Evolutionary conservation across 192 early-diverging fungal species (phyloP).

Genomic region (Ramicandelaber brevisporus): DNA sequence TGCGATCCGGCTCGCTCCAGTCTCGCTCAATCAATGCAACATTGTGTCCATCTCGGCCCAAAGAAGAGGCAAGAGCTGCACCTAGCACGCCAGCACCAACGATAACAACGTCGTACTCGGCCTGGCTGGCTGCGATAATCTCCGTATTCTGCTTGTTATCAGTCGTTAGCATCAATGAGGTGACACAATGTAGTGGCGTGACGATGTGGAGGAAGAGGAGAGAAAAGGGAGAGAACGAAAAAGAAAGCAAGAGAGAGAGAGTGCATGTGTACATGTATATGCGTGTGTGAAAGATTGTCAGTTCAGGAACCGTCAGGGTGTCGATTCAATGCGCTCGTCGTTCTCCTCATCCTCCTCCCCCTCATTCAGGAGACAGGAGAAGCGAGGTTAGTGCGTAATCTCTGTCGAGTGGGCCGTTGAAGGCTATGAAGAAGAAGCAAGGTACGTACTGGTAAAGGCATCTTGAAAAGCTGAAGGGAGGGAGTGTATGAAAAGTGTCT

Average conservation of each 20-base stretch:
- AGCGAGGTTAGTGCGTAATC: no score
- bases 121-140: no score
- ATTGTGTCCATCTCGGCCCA: constrained; percentile 45
- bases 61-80: constrained; percentile 52
- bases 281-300: background rate
- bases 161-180: constrained; percentile 1
- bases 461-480: no score
- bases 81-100: constrained; percentile 87
- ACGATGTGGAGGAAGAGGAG: constrained; percentile 9
- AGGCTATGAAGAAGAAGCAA: no score
- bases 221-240: constrained; percentile 11
- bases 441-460: no score
- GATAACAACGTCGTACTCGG: constrained; percentile 52
- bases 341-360: no score
- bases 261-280: constrained; percentile 12
- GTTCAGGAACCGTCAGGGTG: no score
- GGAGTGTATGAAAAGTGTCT: no score
- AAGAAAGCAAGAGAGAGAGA: constrained; percentile 13
- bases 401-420: no score
- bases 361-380: no score
- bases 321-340: no score
- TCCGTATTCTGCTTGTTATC: background rate
- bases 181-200: constrained; percentile 5
- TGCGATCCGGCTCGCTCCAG: constrained; percentile 82
- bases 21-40: constrained; percentile 57